Percentiles rank a stretch among this genome's conserved stretches.
Evolutionary conservation across 2,329 filamentous ascomycete species (phyloP).

Genomic region (Aspergillus sclerotialis): DNA sequence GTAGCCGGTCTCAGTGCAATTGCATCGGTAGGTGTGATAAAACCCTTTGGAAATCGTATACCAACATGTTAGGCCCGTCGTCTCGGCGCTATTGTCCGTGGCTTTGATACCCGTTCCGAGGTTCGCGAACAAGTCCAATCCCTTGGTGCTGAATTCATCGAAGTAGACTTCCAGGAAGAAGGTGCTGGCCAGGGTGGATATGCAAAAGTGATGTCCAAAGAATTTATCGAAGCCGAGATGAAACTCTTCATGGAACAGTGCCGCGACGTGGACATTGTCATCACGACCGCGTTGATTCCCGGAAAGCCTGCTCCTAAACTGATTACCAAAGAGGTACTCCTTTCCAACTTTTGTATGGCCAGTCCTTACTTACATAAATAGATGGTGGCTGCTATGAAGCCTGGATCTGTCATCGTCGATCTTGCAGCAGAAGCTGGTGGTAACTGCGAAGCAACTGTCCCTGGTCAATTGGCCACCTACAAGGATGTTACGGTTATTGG

Average conservation of each 20-base stretch:
- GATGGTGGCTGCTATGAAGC: constrained; percentile 80
- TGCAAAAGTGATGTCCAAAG: constrained; percentile 89
- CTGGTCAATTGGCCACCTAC: constrained; percentile 63
- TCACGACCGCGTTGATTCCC: constrained; percentile 87
- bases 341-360: neutral
- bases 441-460: constrained; percentile 75
- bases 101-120: constrained; percentile 85
- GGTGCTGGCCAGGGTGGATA: constrained; percentile 80
- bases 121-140: constrained; percentile 86
- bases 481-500: constrained; percentile 80
- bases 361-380: constrained; percentile 27
- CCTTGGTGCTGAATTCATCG: constrained; percentile 80
- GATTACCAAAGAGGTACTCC: constrained; percentile 60
- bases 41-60: constrained; percentile 2
- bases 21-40: constrained; percentile 51
- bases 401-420: constrained; percentile 81
- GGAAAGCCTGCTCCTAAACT: constrained; percentile 76
- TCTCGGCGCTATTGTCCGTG: constrained; percentile 81
- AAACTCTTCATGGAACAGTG: constrained; percentile 84
- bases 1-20: constrained; percentile 86
- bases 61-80: constrained; percentile 53
- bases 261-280: constrained; percentile 82
- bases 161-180: constrained; percentile 78
- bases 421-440: constrained; percentile 81
- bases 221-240: constrained; percentile 90